Conservation (phyloP, 495 filamentous ascomycete genomes). For the Lasiosphaeris hirsuta region DNA sequence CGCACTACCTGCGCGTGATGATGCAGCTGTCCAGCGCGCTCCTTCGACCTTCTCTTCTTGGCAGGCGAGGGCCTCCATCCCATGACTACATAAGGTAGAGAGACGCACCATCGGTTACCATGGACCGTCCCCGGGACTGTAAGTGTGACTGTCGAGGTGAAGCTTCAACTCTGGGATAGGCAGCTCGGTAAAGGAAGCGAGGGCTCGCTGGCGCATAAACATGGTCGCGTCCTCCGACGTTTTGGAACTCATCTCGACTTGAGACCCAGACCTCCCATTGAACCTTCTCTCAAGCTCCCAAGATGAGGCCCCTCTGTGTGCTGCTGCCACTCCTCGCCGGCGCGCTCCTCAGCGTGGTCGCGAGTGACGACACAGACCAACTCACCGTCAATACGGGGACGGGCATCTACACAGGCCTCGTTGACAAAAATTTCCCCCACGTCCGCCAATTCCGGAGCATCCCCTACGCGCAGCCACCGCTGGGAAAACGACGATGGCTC, state of each 20-base stretch:
- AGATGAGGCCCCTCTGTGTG: neutral
- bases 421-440: constrained; percentile 34
- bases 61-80: neutral
- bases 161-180: no score
- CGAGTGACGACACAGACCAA: neutral
- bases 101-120: no score
- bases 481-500: constrained; percentile 38
- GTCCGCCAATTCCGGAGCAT: constrained; percentile 47
- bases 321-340: neutral
- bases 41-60: neutral
- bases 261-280: neutral
- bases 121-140: no score
- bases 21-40: neutral
- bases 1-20: neutral
- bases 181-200: no score
- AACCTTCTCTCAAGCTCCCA: neutral
- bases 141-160: no score
- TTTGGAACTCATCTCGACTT: neutral
- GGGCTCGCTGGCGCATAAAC: no score
- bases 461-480: constrained; percentile 42
- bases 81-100: no score
- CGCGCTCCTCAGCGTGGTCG: neutral
- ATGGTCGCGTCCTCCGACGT: no score
- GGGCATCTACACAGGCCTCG: constrained; percentile 38
- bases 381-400: constrained; percentile 34